These are phyloP conservation scores for Oleoguttula mirabilis DNA, from an alignment of 495 filamentous ascomycete species.

Conservation along the genomic window DNA sequence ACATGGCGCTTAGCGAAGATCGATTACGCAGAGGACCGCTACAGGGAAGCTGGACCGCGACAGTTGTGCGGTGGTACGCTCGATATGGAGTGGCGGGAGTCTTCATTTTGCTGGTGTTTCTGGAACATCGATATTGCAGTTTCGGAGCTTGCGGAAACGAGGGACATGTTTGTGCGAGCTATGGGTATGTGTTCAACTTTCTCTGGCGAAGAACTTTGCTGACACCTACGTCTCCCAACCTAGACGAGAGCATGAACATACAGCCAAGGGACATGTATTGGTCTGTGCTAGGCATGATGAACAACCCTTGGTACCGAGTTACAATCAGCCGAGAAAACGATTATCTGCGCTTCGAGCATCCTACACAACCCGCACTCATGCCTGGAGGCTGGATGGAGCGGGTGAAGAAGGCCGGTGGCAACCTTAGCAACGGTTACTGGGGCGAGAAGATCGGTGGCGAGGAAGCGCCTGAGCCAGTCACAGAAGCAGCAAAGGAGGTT, in stretches of 20 bases:
- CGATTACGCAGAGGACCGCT: slow-evolving; percentile 77
- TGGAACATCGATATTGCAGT: slow-evolving; percentile 69
- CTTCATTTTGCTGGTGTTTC: slow-evolving; percentile 87
- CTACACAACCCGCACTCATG: slow-evolving; percentile 67
- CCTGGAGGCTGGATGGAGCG: slow-evolving; percentile 93
- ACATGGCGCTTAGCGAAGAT: slow-evolving; percentile 74
- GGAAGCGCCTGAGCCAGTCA: slow-evolving; percentile 32
- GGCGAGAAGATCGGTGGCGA: slow-evolving; percentile 60
- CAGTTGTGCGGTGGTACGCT: slow-evolving; percentile 64
- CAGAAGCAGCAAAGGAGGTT: slow-evolving; percentile 53
- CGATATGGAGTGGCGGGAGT: slow-evolving; percentile 74
- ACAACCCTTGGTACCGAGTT: slow-evolving; percentile 89
- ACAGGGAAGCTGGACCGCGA: slow-evolving; percentile 55
- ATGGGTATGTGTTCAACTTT: too few relatives aligned
- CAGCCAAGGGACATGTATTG: slow-evolving; percentile 96
- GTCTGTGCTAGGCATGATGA: slow-evolving; percentile 97
- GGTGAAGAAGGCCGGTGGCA: slow-evolving; percentile 77
- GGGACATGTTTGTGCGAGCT: slow-evolving; percentile 70
- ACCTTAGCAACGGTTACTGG: slow-evolving; percentile 76
- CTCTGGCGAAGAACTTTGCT: too few relatives aligned
- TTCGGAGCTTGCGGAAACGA: slow-evolving; percentile 46
- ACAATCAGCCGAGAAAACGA: slow-evolving; percentile 61
- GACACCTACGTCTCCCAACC: too few relatives aligned
- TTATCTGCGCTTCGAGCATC: slow-evolving; percentile 72
- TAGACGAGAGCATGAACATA: slow-evolving; percentile 78